Evolutionary conservation across 2,329 filamentous ascomycete species (phyloP), one percentile per base, ranked within the genome.

Genomic region (Parastagonospora avenae): DNA sequence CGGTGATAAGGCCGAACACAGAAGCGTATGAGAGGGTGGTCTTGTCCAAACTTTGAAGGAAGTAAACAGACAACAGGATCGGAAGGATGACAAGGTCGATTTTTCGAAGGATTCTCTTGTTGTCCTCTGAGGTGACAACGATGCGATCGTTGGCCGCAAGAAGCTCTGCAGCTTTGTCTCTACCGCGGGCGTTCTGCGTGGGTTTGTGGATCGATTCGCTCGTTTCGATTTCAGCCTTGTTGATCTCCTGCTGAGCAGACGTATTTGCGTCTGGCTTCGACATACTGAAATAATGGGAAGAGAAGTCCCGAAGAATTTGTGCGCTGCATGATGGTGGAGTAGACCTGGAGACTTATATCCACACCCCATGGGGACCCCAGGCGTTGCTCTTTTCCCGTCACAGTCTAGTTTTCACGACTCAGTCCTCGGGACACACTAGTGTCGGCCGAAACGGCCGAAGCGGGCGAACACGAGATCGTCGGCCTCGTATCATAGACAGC

Each of bases 31-130:
- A 76, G 2, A 87, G 74, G 0, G 83, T 84, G 0, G 83, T 80
- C 67, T 88, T 88, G 72, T 87, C 85, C 5, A 87, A 75, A 9
- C 80, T 80, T 56, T 88, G 85, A 0, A 87, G 76, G 62, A 84
- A 86, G 69, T 87, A 88, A 15, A 86, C 82, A 6, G 78, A 77
- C 9, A 87, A 74, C 50, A 88, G 80, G 46, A 83, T 77, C 0
- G 82, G 80, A 10, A 84, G 69, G 16, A 84, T 75, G 43, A 75
- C 67, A 19, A 79, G 63, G 60, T 84, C 81, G 48, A 84, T 83
- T 55, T 75, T 76, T 27, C 76, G 74, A 33, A 83, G 68, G 5
- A 84, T 76, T 35, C 77, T 73, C 43, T 74, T 74, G 66, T 85
- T 83, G 58, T 83, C 82, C 42, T 77, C 78, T 0, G 78, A 72